Percentiles rank a stretch among this genome's conserved stretches.
These are phyloP conservation scores for Pseudocercospora fijiensis DNA, from an alignment of 2,329 filamentous ascomycete species.

Conservation along the genomic window DNA sequence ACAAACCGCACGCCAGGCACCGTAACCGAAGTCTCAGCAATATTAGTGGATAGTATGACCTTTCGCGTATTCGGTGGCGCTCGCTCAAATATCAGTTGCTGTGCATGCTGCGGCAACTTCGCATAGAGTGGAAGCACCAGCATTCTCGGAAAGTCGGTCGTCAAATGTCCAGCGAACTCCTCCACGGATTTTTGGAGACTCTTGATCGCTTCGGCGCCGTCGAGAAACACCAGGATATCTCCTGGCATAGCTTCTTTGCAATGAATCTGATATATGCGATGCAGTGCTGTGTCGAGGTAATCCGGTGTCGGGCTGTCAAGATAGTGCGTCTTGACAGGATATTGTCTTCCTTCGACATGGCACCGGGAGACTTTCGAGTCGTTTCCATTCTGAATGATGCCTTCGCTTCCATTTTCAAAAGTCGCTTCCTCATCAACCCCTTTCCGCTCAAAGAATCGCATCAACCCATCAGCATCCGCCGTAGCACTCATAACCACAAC, in stretches of 20 bases:
- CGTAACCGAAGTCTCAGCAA: slow-evolving; percentile 97
- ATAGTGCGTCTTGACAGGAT: slow-evolving; percentile 76
- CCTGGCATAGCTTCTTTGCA: slow-evolving; percentile 77
- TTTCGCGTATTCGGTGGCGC: slow-evolving; percentile 76
- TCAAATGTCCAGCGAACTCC: slow-evolving; percentile 71
- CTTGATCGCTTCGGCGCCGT: slow-evolving; percentile 91
- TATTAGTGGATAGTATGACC: slow-evolving; percentile 90
- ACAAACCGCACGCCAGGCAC: slow-evolving; percentile 91
- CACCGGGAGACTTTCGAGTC: slow-evolving; percentile 39
- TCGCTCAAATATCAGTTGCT: slow-evolving; percentile 81
- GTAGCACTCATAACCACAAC: slow-evolving; percentile 97
- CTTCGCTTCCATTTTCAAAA: background rate
- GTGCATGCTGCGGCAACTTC: slow-evolving; percentile 79
- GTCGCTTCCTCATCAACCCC: background rate
- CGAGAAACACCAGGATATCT: slow-evolving; percentile 88
- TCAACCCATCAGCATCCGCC: slow-evolving; percentile 77
- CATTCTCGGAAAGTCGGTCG: slow-evolving; percentile 48
- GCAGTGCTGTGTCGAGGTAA: slow-evolving; percentile 76
- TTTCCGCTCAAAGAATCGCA: slow-evolving; percentile 64
- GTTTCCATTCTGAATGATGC: background rate
- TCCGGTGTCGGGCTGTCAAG: slow-evolving; percentile 72
- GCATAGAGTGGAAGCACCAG: slow-evolving; percentile 81
- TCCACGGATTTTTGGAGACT: slow-evolving; percentile 75
- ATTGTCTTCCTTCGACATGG: slow-evolving; percentile 82
- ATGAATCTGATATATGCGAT: slow-evolving; percentile 83